Conservation (phyloP, 139 green algal genomes). For the Chlorella sp. region DNA sequence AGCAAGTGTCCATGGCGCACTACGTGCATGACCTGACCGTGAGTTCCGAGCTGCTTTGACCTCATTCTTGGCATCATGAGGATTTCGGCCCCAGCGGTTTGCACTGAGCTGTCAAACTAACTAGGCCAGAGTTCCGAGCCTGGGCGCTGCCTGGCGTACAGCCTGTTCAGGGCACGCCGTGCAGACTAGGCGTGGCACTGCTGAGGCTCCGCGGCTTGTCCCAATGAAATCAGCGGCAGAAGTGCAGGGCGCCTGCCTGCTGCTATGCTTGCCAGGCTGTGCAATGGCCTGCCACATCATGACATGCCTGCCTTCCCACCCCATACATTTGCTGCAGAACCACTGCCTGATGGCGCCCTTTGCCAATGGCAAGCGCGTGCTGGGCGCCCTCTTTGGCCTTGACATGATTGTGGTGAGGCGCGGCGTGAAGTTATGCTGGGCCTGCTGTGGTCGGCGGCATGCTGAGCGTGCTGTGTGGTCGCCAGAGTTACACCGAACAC, state of each 20-base stretch:
- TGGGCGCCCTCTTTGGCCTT: neutral
- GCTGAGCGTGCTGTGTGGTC: neutral
- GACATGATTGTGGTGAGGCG: neutral
- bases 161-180: too few relatives aligned
- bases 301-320: neutral
- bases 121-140: too few relatives aligned
- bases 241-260: neutral
- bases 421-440: too few relatives aligned
- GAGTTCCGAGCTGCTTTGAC: too few relatives aligned
- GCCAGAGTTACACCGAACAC: neutral
- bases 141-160: too few relatives aligned
- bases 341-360: neutral
- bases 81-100: too few relatives aligned
- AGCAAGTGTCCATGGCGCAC: neutral
- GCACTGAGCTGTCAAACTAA: too few relatives aligned
- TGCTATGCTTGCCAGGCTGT: neutral
- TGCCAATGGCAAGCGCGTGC: neutral
- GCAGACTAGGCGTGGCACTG: neutral
- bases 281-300: neutral
- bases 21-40: neutral
- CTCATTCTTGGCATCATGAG: too few relatives aligned
- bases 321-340: neutral
- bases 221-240: too few relatives aligned
- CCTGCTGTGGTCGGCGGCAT: too few relatives aligned
- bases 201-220: neutral